A percentile compares a stretch with the other conserved stretches of the same genome.
Conservation (phyloP, 2,329 filamentous ascomycete genomes). For the Magnaporthiopsis incrustans region DNA sequence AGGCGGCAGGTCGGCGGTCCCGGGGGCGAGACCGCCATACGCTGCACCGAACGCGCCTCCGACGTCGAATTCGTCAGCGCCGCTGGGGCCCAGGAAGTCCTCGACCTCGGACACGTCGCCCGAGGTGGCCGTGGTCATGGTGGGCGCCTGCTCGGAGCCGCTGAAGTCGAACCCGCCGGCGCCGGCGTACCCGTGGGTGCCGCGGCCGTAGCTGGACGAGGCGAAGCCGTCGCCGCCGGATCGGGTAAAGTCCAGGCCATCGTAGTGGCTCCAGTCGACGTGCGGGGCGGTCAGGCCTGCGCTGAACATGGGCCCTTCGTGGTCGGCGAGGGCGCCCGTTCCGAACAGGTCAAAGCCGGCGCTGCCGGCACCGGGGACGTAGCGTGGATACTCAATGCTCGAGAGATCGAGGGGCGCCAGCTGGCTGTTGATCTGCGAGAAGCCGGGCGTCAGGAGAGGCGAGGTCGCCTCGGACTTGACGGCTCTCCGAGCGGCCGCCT, state of each 20-base stretch:
- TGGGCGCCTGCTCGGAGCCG: constrained; percentile 45
- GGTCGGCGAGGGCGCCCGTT: constrained; percentile 32
- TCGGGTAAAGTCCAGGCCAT: constrained; percentile 33
- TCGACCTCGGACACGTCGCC: constrained; percentile 62
- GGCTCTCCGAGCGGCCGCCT: constrained; percentile 34
- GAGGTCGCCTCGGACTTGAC: constrained; percentile 56
- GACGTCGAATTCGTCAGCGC: constrained; percentile 35
- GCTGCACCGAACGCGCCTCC: constrained; percentile 26
- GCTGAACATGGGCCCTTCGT: constrained; percentile 52
- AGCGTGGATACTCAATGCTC: constrained; percentile 42
- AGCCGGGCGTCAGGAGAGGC: constrained; percentile 41
- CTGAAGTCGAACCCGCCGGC: constrained; percentile 39
- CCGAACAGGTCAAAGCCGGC: constrained; percentile 45
- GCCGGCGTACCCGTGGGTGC: constrained; percentile 20
- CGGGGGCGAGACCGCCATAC: background rate
- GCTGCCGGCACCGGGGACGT: constrained; percentile 29
- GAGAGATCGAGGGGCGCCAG: constrained; percentile 53
- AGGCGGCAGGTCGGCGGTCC: background rate
- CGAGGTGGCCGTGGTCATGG: constrained; percentile 52
- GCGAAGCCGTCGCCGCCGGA: constrained; percentile 38
- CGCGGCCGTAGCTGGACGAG: constrained; percentile 41
- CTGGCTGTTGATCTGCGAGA: constrained; percentile 44
- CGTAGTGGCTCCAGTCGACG: constrained; percentile 45
- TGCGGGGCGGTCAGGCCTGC: constrained; percentile 51
- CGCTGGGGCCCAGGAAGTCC: constrained; percentile 39